A percentile compares a stretch with the other conserved stretches of the same genome.
Conservation (phyloP, 2,329 filamentous ascomycete species). For the Coniochaeta pulveracea region DNA sequence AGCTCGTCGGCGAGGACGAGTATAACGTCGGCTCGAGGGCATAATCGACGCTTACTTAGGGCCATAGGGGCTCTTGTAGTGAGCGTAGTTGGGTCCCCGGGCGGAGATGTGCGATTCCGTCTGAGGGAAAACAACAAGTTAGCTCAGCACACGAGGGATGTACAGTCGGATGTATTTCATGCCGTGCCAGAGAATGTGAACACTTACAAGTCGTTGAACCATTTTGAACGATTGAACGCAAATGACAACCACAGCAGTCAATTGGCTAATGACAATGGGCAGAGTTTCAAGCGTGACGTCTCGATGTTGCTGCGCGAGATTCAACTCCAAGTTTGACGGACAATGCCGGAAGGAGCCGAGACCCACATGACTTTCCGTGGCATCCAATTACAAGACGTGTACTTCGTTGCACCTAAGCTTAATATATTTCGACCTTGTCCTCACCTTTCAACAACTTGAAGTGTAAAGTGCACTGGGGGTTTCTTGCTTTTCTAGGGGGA, state of each 20-base stretch:
- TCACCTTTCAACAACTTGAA: no score
- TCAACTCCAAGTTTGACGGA: constrained; percentile 20
- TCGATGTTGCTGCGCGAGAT: constrained; percentile 17
- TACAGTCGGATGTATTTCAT: no score
- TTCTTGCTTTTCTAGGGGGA: no score
- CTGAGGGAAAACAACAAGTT: constrained; percentile 22
- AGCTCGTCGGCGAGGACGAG: background rate
- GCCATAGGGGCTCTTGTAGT: constrained; percentile 53
- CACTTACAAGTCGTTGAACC: no score
- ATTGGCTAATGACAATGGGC: constrained; percentile 11
- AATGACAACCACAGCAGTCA: constrained; percentile 14
- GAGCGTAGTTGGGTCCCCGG: constrained; percentile 17
- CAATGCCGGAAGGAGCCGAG: constrained; percentile 15
- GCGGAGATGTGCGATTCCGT: no score
- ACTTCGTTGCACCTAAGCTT: no score
- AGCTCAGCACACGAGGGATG: no score
- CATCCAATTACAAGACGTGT: constrained; percentile 11
- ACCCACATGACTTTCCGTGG: no score
- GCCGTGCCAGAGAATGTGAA: no score
- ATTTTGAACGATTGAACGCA: no score
- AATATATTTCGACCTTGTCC: background rate
- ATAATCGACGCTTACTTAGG: constrained; percentile 45
- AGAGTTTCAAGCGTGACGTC: constrained; percentile 7
- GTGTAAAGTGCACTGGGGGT: no score
- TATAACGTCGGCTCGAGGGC: background rate